phyloP scores from a whole-genome alignment of 257 asterid genomes.

The Plectranthus barbatus region DNA sequence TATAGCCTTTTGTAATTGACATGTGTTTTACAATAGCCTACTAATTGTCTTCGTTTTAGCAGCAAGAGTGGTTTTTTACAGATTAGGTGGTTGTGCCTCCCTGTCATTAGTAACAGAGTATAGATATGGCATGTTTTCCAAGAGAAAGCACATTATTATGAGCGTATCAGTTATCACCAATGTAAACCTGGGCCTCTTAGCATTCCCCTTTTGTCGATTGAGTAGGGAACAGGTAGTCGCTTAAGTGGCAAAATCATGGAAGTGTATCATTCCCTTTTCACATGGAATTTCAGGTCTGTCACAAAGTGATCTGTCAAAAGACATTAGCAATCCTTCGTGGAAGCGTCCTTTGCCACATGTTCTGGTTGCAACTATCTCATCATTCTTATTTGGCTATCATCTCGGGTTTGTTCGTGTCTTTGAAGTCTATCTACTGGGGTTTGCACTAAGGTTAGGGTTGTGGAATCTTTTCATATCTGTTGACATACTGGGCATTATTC shows the following conservation, averaged over 20 bases:
- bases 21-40: background rate
- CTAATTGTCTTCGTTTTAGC: background rate
- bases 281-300: slow-evolving; percentile 32
- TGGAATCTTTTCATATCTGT: slow-evolving; percentile 5
- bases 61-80: background rate
- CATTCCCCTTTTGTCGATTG: background rate
- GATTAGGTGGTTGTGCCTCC: background rate
- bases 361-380: slow-evolving; percentile 72
- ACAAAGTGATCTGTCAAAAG: slow-evolving; percentile 35
- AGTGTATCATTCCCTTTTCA: background rate
- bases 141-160: background rate
- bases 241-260: slow-evolving; percentile 1
- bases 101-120: background rate
- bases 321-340: slow-evolving; percentile 73
- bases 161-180: background rate
- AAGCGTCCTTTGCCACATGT: slow-evolving; percentile 78
- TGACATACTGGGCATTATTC: slow-evolving; percentile 19
- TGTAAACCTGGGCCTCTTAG: background rate
- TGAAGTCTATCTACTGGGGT: slow-evolving; percentile 4
- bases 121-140: background rate
- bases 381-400: slow-evolving; percentile 92
- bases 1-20: background rate
- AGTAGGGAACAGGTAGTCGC: background rate
- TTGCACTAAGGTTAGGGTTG: background rate
- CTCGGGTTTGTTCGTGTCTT: slow-evolving; percentile 61